These are phyloP conservation scores for Brachypodium distachyon DNA, from an alignment of 202 grass and related monocot genomes.

Conservation along the genomic window DNA sequence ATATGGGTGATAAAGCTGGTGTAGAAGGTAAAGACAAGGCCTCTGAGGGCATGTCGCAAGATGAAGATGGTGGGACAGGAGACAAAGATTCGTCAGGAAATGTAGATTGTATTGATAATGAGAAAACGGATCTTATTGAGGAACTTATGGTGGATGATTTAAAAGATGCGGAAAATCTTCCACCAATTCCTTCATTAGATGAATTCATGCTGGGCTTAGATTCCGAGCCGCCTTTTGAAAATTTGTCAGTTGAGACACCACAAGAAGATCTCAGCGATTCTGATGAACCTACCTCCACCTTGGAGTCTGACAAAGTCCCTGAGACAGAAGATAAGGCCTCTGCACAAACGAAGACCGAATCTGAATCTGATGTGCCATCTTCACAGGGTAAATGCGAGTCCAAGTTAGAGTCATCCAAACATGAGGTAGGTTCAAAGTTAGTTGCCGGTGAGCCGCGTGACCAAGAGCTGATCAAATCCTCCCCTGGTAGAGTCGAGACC, in stretches of 20 bases:
- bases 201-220: constrained; percentile 96
- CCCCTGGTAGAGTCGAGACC: constrained; percentile 13
- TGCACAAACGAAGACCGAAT: constrained; percentile 20
- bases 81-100: constrained; percentile 27
- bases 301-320: constrained; percentile 31
- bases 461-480: constrained; percentile 23
- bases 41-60: constrained; percentile 31
- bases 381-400: constrained; percentile 20
- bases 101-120: constrained; percentile 46
- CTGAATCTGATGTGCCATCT: constrained; percentile 28
- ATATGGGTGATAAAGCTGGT: constrained; percentile 19
- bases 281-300: constrained; percentile 27
- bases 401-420: constrained; percentile 35
- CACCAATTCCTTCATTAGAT: constrained; percentile 78
- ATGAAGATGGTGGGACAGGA: constrained; percentile 29
- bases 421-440: constrained; percentile 14
- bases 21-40: constrained; percentile 42
- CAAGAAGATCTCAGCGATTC: constrained; percentile 27
- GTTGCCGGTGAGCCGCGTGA: not conserved
- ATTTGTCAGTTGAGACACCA: constrained; percentile 43
- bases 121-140: constrained; percentile 83
- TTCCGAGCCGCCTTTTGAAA: constrained; percentile 93
- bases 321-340: constrained; percentile 26
- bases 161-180: constrained; percentile 61
- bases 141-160: constrained; percentile 93